Percentiles rank a stretch among this genome's conserved stretches.
phyloP scores from a whole-genome alignment of 441 rosid species.

The Croton laevigatus region DNA sequence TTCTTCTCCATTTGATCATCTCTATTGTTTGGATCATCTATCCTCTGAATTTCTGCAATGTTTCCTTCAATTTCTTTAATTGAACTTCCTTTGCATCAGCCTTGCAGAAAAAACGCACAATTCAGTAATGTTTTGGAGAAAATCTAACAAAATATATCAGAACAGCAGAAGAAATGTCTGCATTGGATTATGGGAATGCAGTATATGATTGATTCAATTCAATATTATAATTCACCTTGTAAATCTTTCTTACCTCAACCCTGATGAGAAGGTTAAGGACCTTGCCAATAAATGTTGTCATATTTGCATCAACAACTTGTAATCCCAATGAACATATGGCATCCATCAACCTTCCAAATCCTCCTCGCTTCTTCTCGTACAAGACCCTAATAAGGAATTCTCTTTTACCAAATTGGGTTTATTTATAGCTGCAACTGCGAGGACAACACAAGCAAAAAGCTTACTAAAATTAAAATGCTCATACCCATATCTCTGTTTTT shows the following conservation, averaged over 20 bases:
- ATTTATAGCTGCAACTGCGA: constrained; percentile 55
- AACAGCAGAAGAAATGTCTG: background rate
- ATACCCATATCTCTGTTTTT: background rate
- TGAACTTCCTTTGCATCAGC: constrained; percentile 30
- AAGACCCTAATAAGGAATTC: constrained; percentile 48
- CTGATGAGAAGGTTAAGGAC: constrained; percentile 52
- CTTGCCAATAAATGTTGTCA: constrained; percentile 50
- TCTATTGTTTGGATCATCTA: constrained; percentile 12
- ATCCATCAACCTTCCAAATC: constrained; percentile 62
- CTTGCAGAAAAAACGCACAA: constrained; percentile 24
- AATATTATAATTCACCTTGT: background rate
- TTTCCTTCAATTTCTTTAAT: constrained; percentile 34
- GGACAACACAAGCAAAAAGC: constrained; percentile 8
- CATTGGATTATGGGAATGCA: background rate
- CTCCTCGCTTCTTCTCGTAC: constrained; percentile 43
- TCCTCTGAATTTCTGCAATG: constrained; percentile 30
- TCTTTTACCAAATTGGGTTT: constrained; percentile 46
- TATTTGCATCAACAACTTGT: constrained; percentile 60
- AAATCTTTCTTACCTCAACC: constrained; percentile 57
- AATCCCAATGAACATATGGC: constrained; percentile 48
- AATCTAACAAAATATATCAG: background rate
- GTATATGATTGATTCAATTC: background rate
- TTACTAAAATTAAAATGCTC: background rate
- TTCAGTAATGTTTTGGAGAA: background rate
- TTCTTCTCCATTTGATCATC: constrained; percentile 1